Base-by-base conservation (phyloP, 2,329 filamentous ascomycete species). In the Aspergillus neotritici region DNA sequence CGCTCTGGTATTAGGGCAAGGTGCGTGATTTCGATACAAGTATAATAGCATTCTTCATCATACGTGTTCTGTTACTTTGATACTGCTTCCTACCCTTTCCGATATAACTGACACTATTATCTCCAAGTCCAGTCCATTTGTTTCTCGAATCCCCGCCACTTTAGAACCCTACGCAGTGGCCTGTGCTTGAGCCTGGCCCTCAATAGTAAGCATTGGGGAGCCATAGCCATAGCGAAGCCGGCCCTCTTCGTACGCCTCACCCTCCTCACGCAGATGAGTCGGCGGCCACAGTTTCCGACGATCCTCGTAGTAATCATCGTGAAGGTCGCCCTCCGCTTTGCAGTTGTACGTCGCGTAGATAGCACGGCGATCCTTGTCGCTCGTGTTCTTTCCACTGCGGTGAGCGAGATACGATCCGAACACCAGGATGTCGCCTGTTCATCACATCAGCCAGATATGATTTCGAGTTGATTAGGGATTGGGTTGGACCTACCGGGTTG, bases 291-390 rank as follows among this genome's bases (percentile, higher is more conserved):
- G 57, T 46, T 64, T 64, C 28, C 59, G 52, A 11, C 69, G 57
- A 50, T 71, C 66, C 8, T 49, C 51, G 51, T 71, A 72, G 50
- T 72, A 72, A 37, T 61, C 55, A 44, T 66, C 62, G 46, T 68
- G 67, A n/a, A 72, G 50, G 46, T 69, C 61, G 1, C 69, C 69
- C 40, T 72, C 69, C 1, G 49, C 48, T 5, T 56, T 56, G 37
- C 58, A 62, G 43, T 71, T 68, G 48, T 71, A 72, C 0, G 69
- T 72, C 3, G 68, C 66, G 46, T 72, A 71, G 16, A 71, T 58
- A 6, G 67, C 68, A 33, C 60, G 59, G 1, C 69, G 59, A 34
- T 66, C 56, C 40, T 57, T 58, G 1, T 35, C 45, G 40, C 66
- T 69, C 12, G 44, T 49, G 43, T 70, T 69, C 25, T 57, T 43